Evolutionary conservation across 306 rosid genomes (phyloP), one percentile per base, ranked within the genome.

Genomic region (Prunus campanulata): DNA sequence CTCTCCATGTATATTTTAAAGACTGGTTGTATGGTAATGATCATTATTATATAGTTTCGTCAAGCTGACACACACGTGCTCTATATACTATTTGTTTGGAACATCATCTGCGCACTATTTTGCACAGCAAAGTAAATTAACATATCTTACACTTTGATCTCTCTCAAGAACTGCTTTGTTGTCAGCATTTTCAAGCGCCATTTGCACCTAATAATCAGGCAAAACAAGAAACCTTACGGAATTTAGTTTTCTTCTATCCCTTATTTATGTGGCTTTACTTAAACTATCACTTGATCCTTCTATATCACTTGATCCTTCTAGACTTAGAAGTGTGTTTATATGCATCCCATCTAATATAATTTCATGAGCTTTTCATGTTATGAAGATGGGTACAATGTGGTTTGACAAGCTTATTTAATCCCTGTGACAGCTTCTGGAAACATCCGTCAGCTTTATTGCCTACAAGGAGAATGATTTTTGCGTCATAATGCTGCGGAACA

Each of bases 401-500:
- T 62, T 54, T 52, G 49, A 66, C 54, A 15, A 27, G 22, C 25
- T 72, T 68, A n/a, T 77, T 77, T 82, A 52, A 56, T 56, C 55
- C 29, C 49, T 74, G 68, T 82, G 78, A 56, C 97, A 96, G 99
- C 97, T 52, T 92, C 99, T 0, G 99, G 99, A 57, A 96, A 96
- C 85, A 89, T 96, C 70, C 99, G 99, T 49, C 99, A 96, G 85
- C 99, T 96, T 79, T 96, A 96, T 86, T 96, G 93, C 82, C 86
- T 92, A 50, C 99, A 92, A 86, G 93, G 99, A 29, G 99, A 96
- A 80, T 96, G 65, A 96, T 84, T n/a, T 42, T 56, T 79, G 77
- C 42, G 47, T 20, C 68, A 66, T 32, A 39, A 66, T 66, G 80
- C 42, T 46, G 35, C 68, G 70, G 80, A 79, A 48, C 78, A 77